Evolutionary conservation across 2,329 filamentous ascomycete species (phyloP), one percentile per base, ranked within the genome.

Genomic region (Scedosporium boydii): DNA sequence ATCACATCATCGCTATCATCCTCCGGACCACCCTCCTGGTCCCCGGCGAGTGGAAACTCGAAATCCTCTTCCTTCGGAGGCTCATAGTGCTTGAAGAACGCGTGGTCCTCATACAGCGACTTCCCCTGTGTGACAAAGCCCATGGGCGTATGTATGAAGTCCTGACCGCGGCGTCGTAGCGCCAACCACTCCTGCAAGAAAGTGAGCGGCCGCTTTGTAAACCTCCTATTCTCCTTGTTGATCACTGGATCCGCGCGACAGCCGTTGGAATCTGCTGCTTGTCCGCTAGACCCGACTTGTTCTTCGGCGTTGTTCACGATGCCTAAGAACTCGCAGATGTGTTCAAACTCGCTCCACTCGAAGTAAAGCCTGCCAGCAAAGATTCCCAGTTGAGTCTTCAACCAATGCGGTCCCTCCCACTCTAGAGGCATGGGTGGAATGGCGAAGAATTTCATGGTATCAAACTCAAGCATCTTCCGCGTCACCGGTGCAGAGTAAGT

Each of bases 361-460:
- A 87, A 80, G 66, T 89, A 88, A 0, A 89, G 74, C 0, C 85
- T 76, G 0, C 86, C 87, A 0, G 83, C 75, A 57, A 87, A 76
- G 4, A 89, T 75, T 0, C 86, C 86, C 0, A 89, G 68, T 66
- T 89, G 82, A 1, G 83, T 75, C 0, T 69, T 74, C 0, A 89
- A 71, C 82, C 82, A 87, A 0, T 63, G 18, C 0, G 86, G 84
- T 0, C 79, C 69, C 1, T 65, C 56, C 73, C 76, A 80, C 0
- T 65, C 59, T 0, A 42, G 1, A 0, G 80, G 76, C 0, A 85
- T 70, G 0, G 69, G 27, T 0, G 87, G 86, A 0, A 84, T 71
- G 0, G 78, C 71, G 66, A 82, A 83, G 67, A 79, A 88, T 0
- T 68, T 67, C 0, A 89, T 71, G 0, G 68, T 65, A 65, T 85